These are phyloP conservation scores for Bipolaris cookei DNA, from an alignment of 2,329 filamentous ascomycete genomes.

Conservation along the genomic window DNA sequence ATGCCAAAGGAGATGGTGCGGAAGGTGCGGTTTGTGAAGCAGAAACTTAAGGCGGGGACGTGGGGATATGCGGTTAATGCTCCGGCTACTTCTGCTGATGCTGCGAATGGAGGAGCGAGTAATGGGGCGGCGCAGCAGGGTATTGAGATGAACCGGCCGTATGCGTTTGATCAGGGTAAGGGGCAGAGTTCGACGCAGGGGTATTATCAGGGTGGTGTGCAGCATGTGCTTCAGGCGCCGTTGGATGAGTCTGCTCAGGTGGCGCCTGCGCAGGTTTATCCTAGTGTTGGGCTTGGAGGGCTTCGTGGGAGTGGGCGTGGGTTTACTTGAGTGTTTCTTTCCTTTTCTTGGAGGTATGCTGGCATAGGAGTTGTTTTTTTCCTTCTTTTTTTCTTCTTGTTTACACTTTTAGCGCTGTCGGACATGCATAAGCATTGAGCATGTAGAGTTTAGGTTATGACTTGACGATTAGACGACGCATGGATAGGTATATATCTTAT, in stretches of 20 bases:
- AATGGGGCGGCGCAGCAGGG: neutral
- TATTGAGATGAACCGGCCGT: conserved; percentile 11
- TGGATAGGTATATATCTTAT: no score
- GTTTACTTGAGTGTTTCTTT: no score
- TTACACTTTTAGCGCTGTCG: no score
- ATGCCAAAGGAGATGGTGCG: conserved; percentile 34
- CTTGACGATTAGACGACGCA: no score
- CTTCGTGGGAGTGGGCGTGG: no score
- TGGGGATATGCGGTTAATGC: conserved; percentile 28
- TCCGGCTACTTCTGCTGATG: no score
- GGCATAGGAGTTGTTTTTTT: no score
- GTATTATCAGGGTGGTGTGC: no score
- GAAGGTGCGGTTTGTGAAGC: conserved; percentile 35
- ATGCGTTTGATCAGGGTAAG: conserved; percentile 15
- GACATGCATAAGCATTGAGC: no score
- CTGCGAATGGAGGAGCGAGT: neutral
- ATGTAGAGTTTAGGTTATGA: no score
- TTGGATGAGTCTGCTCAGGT: conserved; percentile 3
- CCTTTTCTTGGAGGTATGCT: no score
- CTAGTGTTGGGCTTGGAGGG: neutral
- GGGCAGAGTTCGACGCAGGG: neutral
- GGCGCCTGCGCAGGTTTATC: conserved; percentile 4
- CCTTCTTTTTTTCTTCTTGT: no score
- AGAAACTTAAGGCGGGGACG: conserved; percentile 32
- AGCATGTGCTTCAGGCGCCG: neutral